Evolutionary conservation across 2,329 filamentous ascomycete species (phyloP).

Genomic region (Fusarium equiseti): DNA sequence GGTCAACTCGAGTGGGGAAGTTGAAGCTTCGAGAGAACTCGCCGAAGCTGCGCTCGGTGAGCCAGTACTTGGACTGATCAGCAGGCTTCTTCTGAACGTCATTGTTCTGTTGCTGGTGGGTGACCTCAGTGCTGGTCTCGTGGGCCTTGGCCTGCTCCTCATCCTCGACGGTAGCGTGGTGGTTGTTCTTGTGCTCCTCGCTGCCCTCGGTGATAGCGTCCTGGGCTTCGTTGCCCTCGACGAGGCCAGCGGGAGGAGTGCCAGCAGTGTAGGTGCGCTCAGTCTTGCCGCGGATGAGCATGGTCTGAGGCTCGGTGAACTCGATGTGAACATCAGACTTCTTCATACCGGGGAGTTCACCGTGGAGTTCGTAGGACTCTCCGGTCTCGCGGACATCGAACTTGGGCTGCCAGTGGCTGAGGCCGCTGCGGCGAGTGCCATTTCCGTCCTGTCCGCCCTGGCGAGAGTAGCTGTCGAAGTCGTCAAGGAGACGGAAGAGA

Average conservation of each 20-base stretch:
- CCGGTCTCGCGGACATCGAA: constrained; percentile 82
- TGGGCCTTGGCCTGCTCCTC: constrained; percentile 51
- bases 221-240: constrained; percentile 57
- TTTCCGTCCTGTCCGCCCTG: constrained; percentile 44
- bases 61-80: constrained; percentile 75
- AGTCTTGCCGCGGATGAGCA: constrained; percentile 76
- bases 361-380: constrained; percentile 79
- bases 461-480: constrained; percentile 69
- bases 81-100: constrained; percentile 51
- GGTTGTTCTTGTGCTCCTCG: constrained; percentile 56
- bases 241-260: constrained; percentile 59
- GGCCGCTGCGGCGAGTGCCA: constrained; percentile 42
- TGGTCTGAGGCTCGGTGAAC: constrained; percentile 80
- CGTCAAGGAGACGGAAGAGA: constrained; percentile 74
- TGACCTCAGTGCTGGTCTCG: constrained; percentile 41
- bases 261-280: constrained; percentile 73
- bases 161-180: constrained; percentile 76
- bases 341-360: constrained; percentile 80
- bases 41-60: constrained; percentile 73
- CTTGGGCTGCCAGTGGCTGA: constrained; percentile 76
- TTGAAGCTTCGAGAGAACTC: constrained; percentile 76
- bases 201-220: constrained; percentile 57
- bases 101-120: constrained; percentile 43
- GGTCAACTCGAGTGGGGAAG: constrained; percentile 74
- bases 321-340: constrained; percentile 82